A percentile compares a stretch with the other conserved stretches of the same genome.
Conservation (phyloP, 805 yeast species). For the Lipomyces yamanashiensis region DNA sequence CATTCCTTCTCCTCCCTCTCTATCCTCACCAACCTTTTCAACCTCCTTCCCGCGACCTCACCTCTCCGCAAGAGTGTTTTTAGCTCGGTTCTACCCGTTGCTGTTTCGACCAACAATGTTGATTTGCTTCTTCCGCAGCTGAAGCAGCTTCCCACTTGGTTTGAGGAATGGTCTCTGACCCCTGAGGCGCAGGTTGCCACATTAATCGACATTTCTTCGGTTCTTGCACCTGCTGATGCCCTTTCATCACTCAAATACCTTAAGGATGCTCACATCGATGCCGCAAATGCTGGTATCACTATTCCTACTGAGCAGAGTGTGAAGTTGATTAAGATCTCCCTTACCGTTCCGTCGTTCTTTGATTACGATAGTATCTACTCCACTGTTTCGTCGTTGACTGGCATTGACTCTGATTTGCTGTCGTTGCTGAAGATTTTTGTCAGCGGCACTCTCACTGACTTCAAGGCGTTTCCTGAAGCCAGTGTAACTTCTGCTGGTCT, state of each 20-base stretch:
- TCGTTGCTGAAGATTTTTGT: slow-evolving; percentile 42
- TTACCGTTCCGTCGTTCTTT: slow-evolving; percentile 18
- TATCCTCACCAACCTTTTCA: slow-evolving; percentile 49
- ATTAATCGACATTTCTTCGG: slow-evolving; percentile 40
- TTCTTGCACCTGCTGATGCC: slow-evolving; percentile 25
- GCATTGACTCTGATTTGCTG: slow-evolving; percentile 35
- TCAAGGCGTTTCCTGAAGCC: slow-evolving; percentile 20
- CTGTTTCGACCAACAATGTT: slow-evolving; percentile 44
- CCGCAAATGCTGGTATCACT: slow-evolving; percentile 25
- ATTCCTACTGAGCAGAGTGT: slow-evolving; percentile 12
- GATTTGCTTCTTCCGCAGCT: slow-evolving; percentile 47
- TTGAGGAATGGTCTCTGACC: slow-evolving; percentile 45
- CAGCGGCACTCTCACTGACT: slow-evolving; percentile 30
- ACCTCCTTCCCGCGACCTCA: slow-evolving; percentile 44
- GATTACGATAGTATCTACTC: slow-evolving; percentile 25
- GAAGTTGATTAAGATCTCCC: slow-evolving; percentile 23
- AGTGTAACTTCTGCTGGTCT: slow-evolving; percentile 17
- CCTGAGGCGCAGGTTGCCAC: slow-evolving; percentile 40
- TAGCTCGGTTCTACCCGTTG: slow-evolving; percentile 43
- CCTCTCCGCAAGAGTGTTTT: slow-evolving; percentile 44
- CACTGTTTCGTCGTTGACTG: not conserved
- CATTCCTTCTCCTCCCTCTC: slow-evolving; percentile 23
- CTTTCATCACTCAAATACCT: slow-evolving; percentile 35
- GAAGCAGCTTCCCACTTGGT: slow-evolving; percentile 47
- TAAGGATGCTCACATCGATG: slow-evolving; percentile 37